phyloP scores from a whole-genome alignment of 169 alveolate genomes.

The Eimeria brunetti region DNA sequence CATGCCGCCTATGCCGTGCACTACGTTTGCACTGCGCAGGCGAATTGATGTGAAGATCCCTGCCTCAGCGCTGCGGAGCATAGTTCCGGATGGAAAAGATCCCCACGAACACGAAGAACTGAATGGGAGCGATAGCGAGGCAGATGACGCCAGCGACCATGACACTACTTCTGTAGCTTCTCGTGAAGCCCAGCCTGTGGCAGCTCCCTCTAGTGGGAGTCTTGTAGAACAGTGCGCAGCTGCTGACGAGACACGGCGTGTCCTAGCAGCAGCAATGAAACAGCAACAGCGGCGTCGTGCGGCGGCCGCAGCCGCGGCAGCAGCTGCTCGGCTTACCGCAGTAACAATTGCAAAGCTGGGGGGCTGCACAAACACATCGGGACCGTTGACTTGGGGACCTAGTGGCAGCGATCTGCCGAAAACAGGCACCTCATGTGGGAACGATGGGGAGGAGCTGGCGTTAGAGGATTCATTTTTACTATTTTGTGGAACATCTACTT shows the following conservation, averaged over 20 bases:
- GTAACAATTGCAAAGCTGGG: slow-evolving; percentile 1
- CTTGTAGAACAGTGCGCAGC: slow-evolving; percentile 19
- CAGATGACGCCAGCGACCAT: slow-evolving; percentile 12
- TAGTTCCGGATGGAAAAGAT: background rate
- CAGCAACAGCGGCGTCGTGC: slow-evolving; percentile 66
- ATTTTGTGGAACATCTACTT: slow-evolving; percentile 31
- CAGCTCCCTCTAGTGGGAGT: slow-evolving; percentile 9
- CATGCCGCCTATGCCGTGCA: background rate
- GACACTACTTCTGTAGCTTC: background rate
- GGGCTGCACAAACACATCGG: background rate
- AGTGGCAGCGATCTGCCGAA: background rate
- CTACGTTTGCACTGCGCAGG: slow-evolving; percentile 15
- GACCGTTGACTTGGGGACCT: background rate
- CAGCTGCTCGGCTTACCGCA: slow-evolving; percentile 61
- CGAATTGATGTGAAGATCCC: slow-evolving; percentile 43
- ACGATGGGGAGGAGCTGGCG: background rate
- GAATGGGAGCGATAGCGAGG: slow-evolving; percentile 62
- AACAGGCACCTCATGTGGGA: background rate
- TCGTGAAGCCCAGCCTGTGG: background rate
- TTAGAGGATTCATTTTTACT: background rate
- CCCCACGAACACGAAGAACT: slow-evolving; percentile 21
- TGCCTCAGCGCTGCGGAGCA: slow-evolving; percentile 18
- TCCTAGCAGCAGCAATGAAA: slow-evolving; percentile 55
- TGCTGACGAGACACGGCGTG: slow-evolving; percentile 52
- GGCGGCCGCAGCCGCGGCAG: slow-evolving; percentile 40